Evolutionary conservation across 495 filamentous ascomycete species (phyloP).

Genomic region (Thermochaetoides thermophila): DNA sequence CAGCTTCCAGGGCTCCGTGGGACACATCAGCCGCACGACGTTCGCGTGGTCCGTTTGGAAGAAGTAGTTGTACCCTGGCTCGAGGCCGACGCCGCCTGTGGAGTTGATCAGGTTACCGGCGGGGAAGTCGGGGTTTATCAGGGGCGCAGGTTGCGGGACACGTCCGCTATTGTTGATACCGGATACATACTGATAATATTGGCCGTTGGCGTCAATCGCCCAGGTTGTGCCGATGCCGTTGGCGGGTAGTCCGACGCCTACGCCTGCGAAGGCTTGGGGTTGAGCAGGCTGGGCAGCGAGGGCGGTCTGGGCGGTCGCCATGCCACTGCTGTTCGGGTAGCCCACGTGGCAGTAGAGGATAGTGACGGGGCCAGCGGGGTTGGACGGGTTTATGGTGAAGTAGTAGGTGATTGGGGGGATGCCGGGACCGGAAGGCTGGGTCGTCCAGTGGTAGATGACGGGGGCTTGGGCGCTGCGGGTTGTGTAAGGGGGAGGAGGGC

Average conservation of each 20-base stretch:
- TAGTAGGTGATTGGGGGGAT: not conserved
- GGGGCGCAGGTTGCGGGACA: slow-evolving; percentile 19
- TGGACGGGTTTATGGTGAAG: too few species aligned
- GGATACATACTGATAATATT: slow-evolving; percentile 9
- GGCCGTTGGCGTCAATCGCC: slow-evolving; percentile 1
- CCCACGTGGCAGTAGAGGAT: too few species aligned
- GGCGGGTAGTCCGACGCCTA: too few species aligned
- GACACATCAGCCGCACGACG: slow-evolving; percentile 31
- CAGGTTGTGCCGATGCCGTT: slow-evolving; percentile 4
- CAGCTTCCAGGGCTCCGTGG: slow-evolving; percentile 29
- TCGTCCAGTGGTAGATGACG: not conserved
- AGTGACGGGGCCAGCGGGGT: too few species aligned
- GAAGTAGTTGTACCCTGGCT: slow-evolving; percentile 38
- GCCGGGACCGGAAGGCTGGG: not conserved
- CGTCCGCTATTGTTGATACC: slow-evolving; percentile 12
- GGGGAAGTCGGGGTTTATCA: slow-evolving; percentile 33
- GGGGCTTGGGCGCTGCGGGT: slow-evolving; percentile 2
- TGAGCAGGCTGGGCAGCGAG: not conserved
- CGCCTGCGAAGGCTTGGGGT: too few species aligned
- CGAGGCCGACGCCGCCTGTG: slow-evolving; percentile 38
- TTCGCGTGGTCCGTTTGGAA: slow-evolving; percentile 33
- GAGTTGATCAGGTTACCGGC: slow-evolving; percentile 41
- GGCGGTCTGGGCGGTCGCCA: not conserved
- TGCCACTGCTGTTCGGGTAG: too few species aligned
- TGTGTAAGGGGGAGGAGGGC: slow-evolving; percentile 4